A percentile compares a stretch with the other conserved stretches of the same genome.
Conservation (phyloP, 495 filamentous ascomycete species). For the Aspergillus bertholletiae region DNA sequence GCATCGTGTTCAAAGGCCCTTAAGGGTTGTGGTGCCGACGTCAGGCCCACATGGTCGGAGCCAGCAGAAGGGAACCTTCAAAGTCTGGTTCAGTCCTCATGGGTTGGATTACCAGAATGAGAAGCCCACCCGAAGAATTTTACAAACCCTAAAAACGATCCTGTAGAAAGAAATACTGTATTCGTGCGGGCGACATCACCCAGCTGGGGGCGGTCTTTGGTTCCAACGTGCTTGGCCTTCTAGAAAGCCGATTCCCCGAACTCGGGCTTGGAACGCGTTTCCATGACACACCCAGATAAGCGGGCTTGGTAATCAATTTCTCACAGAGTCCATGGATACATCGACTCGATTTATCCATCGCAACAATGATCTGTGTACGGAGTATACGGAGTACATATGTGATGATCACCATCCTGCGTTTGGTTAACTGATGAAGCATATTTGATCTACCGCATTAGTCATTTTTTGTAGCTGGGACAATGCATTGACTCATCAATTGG, state of each 20-base stretch:
- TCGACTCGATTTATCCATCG: background rate
- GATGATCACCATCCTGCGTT: background rate
- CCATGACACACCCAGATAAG: background rate
- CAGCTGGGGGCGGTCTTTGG: background rate
- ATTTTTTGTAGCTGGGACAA: no score
- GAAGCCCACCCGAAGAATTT: background rate
- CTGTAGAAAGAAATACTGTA: background rate
- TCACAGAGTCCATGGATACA: background rate
- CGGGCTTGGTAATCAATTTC: background rate
- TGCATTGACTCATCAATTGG: no score
- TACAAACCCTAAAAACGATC: background rate
- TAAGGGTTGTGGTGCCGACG: conserved; percentile 15
- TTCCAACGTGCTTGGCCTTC: background rate
- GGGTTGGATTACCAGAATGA: background rate
- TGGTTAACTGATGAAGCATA: no score
- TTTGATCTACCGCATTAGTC: no score
- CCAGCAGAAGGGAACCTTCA: background rate
- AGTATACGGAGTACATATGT: background rate
- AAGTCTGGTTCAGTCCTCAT: conserved; percentile 8
- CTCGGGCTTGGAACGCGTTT: background rate
- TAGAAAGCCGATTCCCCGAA: background rate
- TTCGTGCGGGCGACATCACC: background rate
- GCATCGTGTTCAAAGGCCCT: background rate
- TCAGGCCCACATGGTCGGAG: conserved; percentile 25
- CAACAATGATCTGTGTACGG: background rate